Evolutionary conservation across 2,329 filamentous ascomycete genomes (phyloP).

Genomic region (Cladosporium sp.): DNA sequence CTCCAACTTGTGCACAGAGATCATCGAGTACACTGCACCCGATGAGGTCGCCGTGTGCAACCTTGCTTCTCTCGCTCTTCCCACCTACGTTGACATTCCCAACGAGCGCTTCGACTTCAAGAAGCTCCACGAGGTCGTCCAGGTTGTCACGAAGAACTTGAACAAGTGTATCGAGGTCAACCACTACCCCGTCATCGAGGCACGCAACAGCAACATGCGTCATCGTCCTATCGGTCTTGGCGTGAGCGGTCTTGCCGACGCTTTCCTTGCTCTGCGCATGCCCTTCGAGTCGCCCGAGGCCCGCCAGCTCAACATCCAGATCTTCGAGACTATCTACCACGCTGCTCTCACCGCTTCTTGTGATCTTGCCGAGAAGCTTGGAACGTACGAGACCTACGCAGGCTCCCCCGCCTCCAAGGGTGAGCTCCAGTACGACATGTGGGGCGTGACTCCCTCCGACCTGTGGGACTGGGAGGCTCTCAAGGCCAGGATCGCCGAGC

Average conservation of each 20-base stretch:
- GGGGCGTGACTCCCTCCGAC: conserved; percentile 87
- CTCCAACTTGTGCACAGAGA: conserved; percentile 98
- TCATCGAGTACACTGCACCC: conserved; percentile 93
- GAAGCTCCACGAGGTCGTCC: conserved; percentile 91
- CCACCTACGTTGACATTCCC: conserved; percentile 84
- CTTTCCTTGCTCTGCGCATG: conserved; percentile 93
- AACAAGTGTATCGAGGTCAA: conserved; percentile 99
- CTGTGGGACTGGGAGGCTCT: conserved; percentile 95
- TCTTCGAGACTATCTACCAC: conserved; percentile 99
- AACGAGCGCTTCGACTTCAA: conserved; percentile 89
- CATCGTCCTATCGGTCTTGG: conserved; percentile 94
- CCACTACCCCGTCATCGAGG: conserved; percentile 95
- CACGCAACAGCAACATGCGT: conserved; percentile 93
- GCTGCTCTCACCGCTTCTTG: conserved; percentile 86
- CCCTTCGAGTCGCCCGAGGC: conserved; percentile 97
- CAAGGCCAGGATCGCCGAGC: conserved; percentile 86
- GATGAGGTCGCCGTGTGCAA: conserved; percentile 99
- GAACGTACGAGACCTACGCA: conserved; percentile 85
- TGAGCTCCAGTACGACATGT: conserved; percentile 98
- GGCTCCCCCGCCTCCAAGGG: conserved; percentile 94
- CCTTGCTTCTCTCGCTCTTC: conserved; percentile 88
- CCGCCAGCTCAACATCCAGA: conserved; percentile 91
- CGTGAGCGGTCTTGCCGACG: conserved; percentile 96
- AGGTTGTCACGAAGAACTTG: conserved; percentile 89
- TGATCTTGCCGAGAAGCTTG: conserved; percentile 78